A percentile compares a stretch with the other conserved stretches of the same genome.
phyloP scores from a whole-genome alignment of 352 stramenopile species.

The Phytophthora tentaculata region DNA sequence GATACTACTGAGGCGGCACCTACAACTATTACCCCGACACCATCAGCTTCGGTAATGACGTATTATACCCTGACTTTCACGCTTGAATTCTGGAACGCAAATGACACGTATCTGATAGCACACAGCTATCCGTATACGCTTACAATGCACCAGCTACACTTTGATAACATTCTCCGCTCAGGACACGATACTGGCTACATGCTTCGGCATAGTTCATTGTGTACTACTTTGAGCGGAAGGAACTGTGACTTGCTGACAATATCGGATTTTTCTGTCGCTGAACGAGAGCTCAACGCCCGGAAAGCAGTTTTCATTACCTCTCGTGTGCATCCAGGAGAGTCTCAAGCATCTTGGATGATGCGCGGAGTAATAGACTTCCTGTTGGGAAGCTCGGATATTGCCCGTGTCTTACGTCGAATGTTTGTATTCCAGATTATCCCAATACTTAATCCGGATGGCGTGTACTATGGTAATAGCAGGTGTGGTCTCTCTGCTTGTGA shows the following conservation, averaged over 20 bases:
- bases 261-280: conserved; percentile 48
- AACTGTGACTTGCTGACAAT: conserved; percentile 84
- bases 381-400: conserved; percentile 59
- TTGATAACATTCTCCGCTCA: conserved; percentile 45
- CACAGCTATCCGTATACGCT: conserved; percentile 94
- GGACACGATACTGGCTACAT: conserved; percentile 24
- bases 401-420: conserved; percentile 76
- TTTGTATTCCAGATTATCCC: conserved; percentile 94
- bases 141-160: conserved; percentile 74
- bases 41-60: conserved; percentile 17
- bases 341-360: conserved; percentile 95
- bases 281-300: conserved; percentile 41
- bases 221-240: conserved; percentile 58
- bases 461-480: conserved; percentile 93
- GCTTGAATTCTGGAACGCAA: conserved; percentile 72
- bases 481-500: conserved; percentile 85
- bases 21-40: background rate
- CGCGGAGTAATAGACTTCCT: conserved; percentile 92
- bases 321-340: conserved; percentile 91
- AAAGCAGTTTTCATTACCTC: conserved; percentile 83
- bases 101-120: conserved; percentile 90
- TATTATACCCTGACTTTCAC: conserved; percentile 93
- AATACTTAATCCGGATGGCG: conserved; percentile 95
- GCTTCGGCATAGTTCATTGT: conserved; percentile 59
- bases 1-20: conserved; percentile 4